A percentile compares a stretch with the other conserved stretches of the same genome.
Conservation (phyloP, 257 asterid genomes). For the Petunia secreta region DNA sequence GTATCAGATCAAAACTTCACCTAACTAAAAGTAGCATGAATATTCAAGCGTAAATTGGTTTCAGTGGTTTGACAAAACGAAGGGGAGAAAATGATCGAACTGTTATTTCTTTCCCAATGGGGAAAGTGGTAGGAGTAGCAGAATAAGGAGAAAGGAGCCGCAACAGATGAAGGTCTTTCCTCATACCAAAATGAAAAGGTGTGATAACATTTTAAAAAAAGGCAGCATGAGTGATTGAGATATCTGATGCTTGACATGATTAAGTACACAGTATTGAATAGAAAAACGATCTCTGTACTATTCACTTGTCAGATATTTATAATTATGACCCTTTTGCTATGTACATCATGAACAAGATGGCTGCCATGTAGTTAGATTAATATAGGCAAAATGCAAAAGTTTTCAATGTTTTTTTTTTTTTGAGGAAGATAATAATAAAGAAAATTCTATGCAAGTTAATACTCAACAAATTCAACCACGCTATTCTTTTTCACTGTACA, state of each 20-base stretch:
- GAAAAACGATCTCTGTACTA: neutral
- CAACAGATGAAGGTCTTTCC: neutral
- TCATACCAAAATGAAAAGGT: neutral
- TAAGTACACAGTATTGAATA: neutral
- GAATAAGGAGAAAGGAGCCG: conserved; percentile 1
- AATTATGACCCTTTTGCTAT: neutral
- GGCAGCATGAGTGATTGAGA: neutral
- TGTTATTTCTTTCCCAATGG: neutral
- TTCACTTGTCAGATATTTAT: conserved; percentile 5
- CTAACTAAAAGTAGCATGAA: neutral
- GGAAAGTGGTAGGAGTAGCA: neutral
- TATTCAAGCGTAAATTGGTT: neutral
- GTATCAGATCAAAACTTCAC: neutral
- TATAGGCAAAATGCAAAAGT: neutral
- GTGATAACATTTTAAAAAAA: neutral
- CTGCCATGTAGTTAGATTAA: neutral
- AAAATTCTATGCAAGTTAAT: too few species aligned
- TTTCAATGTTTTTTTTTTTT: neutral
- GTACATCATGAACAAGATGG: neutral
- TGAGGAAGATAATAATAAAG: neutral
- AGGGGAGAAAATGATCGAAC: neutral
- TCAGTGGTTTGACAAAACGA: neutral
- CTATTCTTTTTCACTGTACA: neutral
- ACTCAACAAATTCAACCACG: neutral
- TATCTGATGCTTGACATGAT: neutral